Evolutionary conservation across 306 rosid species (phyloP).

Genomic region (Cercis canadensis): DNA sequence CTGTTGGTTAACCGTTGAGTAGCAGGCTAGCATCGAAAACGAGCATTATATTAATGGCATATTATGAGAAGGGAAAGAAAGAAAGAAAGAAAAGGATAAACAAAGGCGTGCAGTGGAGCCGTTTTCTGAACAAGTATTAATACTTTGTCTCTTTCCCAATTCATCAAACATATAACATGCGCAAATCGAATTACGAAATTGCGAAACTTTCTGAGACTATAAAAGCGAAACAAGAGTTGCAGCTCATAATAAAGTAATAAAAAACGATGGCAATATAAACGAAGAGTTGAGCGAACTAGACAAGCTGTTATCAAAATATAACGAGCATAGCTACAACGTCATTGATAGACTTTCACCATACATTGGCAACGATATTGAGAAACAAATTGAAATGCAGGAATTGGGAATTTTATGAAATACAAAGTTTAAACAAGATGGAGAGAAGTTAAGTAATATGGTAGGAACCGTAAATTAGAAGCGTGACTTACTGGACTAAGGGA

Average conservation of each 20-base stretch:
- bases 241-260: neutral
- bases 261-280: neutral
- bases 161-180: neutral
- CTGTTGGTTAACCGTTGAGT: conserved; percentile 11
- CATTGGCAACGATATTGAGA: neutral
- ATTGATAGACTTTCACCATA: neutral
- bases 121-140: neutral
- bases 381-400: conserved; percentile 5
- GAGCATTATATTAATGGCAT: no score
- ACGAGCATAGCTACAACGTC: neutral
- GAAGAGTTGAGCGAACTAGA: no score
- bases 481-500: neutral
- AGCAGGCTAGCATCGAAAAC: conserved; percentile 1
- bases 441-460: conserved; percentile 14
- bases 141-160: neutral
- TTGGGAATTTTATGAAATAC: neutral
- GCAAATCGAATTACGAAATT: neutral
- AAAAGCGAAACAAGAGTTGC: neutral
- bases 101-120: neutral
- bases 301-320: neutral
- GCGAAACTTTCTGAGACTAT: no score
- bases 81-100: neutral
- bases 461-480: neutral
- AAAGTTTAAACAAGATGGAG: neutral
- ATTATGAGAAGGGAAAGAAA: conserved; percentile 3